phyloP scores from a whole-genome alignment of 2,329 filamentous ascomycete genomes.

The Nemania abortiva region DNA sequence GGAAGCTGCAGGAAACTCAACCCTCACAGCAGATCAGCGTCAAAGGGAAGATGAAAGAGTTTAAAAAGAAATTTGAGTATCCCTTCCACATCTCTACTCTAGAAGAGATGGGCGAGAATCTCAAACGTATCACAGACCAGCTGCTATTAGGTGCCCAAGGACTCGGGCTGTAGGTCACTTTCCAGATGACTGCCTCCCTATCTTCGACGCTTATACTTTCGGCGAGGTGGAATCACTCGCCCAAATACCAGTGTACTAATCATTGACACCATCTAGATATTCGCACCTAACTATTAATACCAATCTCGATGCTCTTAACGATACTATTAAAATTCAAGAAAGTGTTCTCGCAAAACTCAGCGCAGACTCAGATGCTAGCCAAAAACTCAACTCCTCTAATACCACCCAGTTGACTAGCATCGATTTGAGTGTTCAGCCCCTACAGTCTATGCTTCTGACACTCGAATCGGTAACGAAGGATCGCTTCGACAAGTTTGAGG shows the following conservation, averaged over 20 bases:
- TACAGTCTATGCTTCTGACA: background rate
- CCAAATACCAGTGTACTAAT: background rate
- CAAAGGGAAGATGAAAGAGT: conserved; percentile 31
- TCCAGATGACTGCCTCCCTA: background rate
- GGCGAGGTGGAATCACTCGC: background rate
- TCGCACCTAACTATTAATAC: background rate
- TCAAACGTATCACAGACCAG: conserved; percentile 14
- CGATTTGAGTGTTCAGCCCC: conserved; percentile 8
- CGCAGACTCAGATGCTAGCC: background rate
- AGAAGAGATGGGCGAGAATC: conserved; percentile 21
- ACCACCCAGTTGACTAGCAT: conserved; percentile 4
- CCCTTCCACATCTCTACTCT: conserved; percentile 8
- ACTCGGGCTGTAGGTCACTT: conserved; percentile 26
- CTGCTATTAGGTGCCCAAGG: conserved; percentile 27
- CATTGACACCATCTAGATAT: background rate
- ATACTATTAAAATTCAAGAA: background rate
- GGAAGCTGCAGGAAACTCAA: conserved; percentile 13
- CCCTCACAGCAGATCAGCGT: conserved; percentile 9
- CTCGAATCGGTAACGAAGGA: background rate
- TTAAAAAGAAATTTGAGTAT: conserved; percentile 29
- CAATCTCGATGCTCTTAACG: conserved; percentile 1
- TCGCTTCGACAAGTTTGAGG: conserved; percentile 5
- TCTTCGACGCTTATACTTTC: background rate
- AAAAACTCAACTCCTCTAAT: conserved; percentile 8
- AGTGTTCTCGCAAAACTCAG: conserved; percentile 8